These are phyloP conservation scores for Diaporthe eres DNA, from an alignment of 2,329 filamentous ascomycete genomes.

Conservation along the genomic window DNA sequence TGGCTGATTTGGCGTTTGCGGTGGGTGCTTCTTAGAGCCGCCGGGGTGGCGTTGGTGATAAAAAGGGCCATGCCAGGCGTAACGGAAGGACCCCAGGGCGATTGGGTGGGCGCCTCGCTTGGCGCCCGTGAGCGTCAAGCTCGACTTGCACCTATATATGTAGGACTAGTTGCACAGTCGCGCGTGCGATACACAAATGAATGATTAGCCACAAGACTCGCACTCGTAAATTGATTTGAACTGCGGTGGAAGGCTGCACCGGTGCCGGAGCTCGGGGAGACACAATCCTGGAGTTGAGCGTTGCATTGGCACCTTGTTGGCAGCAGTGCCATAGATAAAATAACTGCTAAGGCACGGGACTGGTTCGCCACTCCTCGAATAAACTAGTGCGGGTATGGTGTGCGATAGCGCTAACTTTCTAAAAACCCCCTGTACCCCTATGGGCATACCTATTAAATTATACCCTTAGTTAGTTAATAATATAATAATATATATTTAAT, in stretches of 20 bases:
- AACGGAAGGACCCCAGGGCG: neutral
- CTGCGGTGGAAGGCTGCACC: neutral
- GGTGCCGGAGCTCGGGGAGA: neutral
- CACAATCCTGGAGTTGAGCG: neutral
- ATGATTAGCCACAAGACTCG: neutral
- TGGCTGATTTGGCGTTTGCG: neutral
- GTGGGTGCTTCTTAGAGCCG: neutral
- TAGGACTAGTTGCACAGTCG: conserved; percentile 18
- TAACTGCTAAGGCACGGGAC: neutral
- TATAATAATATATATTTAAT: too few relatives aligned
- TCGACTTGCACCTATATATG: neutral
- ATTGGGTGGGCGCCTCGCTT: neutral
- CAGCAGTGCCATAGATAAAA: neutral
- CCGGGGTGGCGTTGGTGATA: neutral
- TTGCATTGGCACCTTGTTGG: neutral
- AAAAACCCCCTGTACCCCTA: too few relatives aligned
- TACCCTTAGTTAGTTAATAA: too few relatives aligned
- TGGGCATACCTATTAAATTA: too few relatives aligned
- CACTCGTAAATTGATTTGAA: neutral
- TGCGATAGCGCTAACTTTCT: too few relatives aligned
- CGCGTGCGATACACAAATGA: neutral
- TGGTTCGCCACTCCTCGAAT: conserved; percentile 24
- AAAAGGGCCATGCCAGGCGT: conserved; percentile 1
- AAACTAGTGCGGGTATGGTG: neutral
- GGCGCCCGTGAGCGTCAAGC: neutral